A percentile compares a stretch with the other conserved stretches of the same genome.
phyloP scores from a whole-genome alignment of 139 green algal genomes.

The Tetradesmus lagerheimii region DNA sequence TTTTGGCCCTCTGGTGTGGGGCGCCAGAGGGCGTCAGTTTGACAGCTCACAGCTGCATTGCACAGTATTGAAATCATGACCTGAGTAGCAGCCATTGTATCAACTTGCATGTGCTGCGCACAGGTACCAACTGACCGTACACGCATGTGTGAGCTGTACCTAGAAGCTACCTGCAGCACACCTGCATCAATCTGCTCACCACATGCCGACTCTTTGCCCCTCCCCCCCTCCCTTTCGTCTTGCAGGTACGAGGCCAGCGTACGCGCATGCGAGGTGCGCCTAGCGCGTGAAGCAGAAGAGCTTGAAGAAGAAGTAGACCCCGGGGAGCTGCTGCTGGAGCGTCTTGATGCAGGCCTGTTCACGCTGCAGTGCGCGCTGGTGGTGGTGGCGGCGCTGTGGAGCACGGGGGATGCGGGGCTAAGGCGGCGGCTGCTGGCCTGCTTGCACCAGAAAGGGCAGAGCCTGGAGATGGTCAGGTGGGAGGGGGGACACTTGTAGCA shows the following conservation, averaged over 20 bases:
- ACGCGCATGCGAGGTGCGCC: constrained; percentile 39
- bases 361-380: constrained; percentile 80
- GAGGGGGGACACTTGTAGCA: background rate
- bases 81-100: no score
- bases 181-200: no score
- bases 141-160: no score
- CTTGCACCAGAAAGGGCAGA: constrained; percentile 82
- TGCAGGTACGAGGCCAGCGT: constrained; percentile 70
- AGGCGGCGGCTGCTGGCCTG: constrained; percentile 77
- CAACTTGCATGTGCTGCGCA: no score
- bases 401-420: constrained; percentile 73
- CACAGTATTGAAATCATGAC: no score
- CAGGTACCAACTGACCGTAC: no score
- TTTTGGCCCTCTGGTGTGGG: background rate
- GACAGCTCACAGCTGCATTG: no score
- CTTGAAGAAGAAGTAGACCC: constrained; percentile 64
- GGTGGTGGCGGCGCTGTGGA: constrained; percentile 83
- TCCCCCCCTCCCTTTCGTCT: background rate
- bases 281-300: constrained; percentile 47
- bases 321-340: constrained; percentile 65
- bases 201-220: background rate
- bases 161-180: no score
- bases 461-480: constrained; percentile 70
- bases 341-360: constrained; percentile 86
- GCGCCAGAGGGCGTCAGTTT: no score